Percentiles rank a stretch among this genome's conserved stretches.
These are phyloP conservation scores for Komagataella ulmi DNA, from an alignment of 805 yeast species.

Conservation along the genomic window DNA sequence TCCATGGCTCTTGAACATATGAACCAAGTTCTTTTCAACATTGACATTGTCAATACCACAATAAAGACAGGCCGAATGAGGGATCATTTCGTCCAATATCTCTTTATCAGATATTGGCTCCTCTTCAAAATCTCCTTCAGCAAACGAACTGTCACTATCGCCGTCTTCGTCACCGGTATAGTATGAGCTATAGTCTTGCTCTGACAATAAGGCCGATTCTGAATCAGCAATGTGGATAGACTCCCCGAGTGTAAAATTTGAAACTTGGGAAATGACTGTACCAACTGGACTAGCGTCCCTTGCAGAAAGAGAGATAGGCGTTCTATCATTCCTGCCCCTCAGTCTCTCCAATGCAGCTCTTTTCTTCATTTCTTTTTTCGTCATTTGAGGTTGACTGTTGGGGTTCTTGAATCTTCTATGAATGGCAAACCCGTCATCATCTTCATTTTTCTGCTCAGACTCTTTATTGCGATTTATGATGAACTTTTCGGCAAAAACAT, in stretches of 20 bases:
- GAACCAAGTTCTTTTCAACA: conserved; percentile 18
- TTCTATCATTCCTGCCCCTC: conserved; percentile 7
- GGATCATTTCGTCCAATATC: conserved; percentile 15
- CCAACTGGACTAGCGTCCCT: conserved; percentile 37
- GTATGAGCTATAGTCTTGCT: not conserved
- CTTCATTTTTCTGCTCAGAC: conserved; percentile 21
- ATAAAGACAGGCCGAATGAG: conserved; percentile 32
- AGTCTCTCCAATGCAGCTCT: conserved; percentile 15
- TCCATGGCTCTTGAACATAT: conserved; percentile 31
- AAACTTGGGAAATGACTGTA: conserved; percentile 40
- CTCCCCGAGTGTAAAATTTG: conserved; percentile 43
- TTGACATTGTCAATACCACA: conserved; percentile 27
- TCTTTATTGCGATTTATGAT: conserved; percentile 2
- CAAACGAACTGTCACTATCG: not conserved
- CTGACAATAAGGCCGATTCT: conserved; percentile 1
- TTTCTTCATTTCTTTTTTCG: conserved; percentile 24
- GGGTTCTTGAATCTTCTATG: conserved; percentile 7
- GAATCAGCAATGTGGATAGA: conserved; percentile 5
- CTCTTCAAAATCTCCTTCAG: conserved; percentile 6
- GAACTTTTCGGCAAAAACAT: conserved; percentile 10
- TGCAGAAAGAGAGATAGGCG: not conserved
- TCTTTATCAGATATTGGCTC: conserved; percentile 12
- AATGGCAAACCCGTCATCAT: conserved; percentile 40
- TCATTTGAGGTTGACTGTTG: conserved; percentile 18
- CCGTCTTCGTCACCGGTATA: conserved; percentile 1